A percentile compares a stretch with the other conserved stretches of the same genome.
Conservation (phyloP, 306 rosid genomes). For the Trifolium subterraneum region DNA sequence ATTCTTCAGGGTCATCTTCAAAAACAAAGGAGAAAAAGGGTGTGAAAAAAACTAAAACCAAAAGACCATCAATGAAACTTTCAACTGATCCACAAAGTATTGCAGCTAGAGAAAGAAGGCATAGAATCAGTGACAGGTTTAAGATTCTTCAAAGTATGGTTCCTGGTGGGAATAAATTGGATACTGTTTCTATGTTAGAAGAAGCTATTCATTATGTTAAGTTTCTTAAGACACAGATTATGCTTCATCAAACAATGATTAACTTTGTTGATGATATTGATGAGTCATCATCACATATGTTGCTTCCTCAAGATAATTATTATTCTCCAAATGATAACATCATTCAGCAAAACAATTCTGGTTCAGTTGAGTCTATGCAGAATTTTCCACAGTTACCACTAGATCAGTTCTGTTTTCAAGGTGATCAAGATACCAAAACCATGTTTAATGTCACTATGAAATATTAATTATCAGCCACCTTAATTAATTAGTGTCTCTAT, state of each 20-base stretch:
- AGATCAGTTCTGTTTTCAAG: conserved; percentile 44
- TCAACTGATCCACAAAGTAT: conserved; percentile 95
- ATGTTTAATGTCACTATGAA: conserved; percentile 41
- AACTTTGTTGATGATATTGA: conserved; percentile 45
- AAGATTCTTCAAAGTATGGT: conserved; percentile 90
- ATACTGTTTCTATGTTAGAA: conserved; percentile 88
- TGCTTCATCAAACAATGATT: conserved; percentile 83
- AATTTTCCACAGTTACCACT: conserved; percentile 30
- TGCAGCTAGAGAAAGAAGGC: conserved; percentile 90
- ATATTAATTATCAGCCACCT: conserved; percentile 42
- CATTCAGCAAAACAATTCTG: conserved; percentile 29
- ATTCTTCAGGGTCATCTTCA: conserved; percentile 50
- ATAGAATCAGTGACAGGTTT: conserved; percentile 86
- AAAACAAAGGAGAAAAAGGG: conserved; percentile 39
- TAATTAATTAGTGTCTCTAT: conserved; percentile 35
- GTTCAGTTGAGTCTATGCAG: conserved; percentile 31
- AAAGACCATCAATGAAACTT: conserved; percentile 55
- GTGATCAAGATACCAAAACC: conserved; percentile 20
- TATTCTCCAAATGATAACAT: not conserved
- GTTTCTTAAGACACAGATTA: conserved; percentile 80
- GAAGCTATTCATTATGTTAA: conserved; percentile 87
- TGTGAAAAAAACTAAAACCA: conserved; percentile 46
- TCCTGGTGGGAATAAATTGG: conserved; percentile 91
- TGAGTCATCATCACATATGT: not conserved
- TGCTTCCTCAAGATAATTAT: not conserved